Evolutionary conservation across 2,329 filamentous ascomycete genomes (phyloP), one percentile per base, ranked within the genome.

Genomic region (Arthrobotrys conoides): DNA sequence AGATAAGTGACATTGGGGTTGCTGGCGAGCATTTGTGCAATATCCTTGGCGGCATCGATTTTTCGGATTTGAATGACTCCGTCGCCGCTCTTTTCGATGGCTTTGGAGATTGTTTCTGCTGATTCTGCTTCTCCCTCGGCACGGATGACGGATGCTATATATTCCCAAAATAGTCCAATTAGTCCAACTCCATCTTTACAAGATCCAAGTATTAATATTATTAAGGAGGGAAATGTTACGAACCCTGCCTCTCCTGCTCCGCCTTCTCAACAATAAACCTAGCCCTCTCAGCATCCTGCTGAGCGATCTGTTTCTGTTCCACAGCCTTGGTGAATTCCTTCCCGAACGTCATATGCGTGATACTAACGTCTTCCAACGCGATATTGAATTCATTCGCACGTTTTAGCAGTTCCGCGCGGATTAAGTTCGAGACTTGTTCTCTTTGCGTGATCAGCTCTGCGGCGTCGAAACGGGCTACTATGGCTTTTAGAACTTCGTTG

Each of bases 331-430:
- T 99, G 88, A 99, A 99, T 86, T 99, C 96, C 86, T 95, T 95
- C 82, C 96, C 96, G 85, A 99, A 99, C 67, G 96, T 99, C 96
- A 99, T 99, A 89, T 99, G 96, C 80, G 96, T 99, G 86, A 99
- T 99, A 84, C 93, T 97, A 78, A 99, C 96, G 84, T 99, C 96
- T 87, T 99, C 96, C 68, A 99, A 93, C 30, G 94, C 93, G 84
- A 99, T 99, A 88, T 99, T 97, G 90, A 99, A 99, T 86, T 99
- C 96, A 83, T 91, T 87, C 59, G 96, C 96, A 83, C 96, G 94
- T 87, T 92, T 94, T 84, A 96, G 91, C 63, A 99, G 90, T 85
- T 99, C 96, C 82, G 89, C 89, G 79, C 93, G 94, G 88, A 99
- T 99, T 83, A 94, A 92, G 86, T 97, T 92, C 81, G 92, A 95